Base-by-base conservation (phyloP, 2,329 filamentous ascomycete genomes). In the Sporothrix curviconia region DNA sequence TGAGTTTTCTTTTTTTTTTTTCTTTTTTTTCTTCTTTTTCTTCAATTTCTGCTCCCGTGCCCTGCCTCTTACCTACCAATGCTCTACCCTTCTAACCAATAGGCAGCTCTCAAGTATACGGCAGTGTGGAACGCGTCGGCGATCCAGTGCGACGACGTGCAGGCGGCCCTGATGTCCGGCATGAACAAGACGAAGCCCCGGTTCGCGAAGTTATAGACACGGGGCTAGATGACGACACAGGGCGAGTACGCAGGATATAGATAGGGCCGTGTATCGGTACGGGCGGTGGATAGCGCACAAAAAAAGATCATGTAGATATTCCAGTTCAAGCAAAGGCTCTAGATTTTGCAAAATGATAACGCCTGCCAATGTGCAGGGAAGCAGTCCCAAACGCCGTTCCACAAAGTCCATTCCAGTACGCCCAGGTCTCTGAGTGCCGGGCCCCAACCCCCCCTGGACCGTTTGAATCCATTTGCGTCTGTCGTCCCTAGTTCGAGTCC, bases 91-190 rank as follows among this genome's bases (percentile, higher is more conserved):
- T n/a, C n/a, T n/a, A n/a, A n/a, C n/a, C n/a, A n/a, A n/a, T n/a
- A 19, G 14, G 14, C 62, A 86, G 84, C 84, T 47, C 73, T 97
- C 69, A 82, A 83, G 58, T 96, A 96, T 71, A 95, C 92, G 4
- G 80, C 83, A 11, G 79, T 94, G 1, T 96, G 92, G 92, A 97
- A 97, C 68, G 81, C 84, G 64, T 87, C 84, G 2, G 88, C 89
- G 67, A 68, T 96, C 65, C 92, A 96, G 76, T 88, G 89, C 7
- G 76, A 78, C 54, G 92, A 97, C 76, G 80, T 96, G 43, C 74
- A 82, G 67, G 76, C 79, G 59, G 90, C 92, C 1, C 76, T 96
- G 69, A 68, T 88, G 68, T 89, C 88, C 39, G 88, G 87, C 8
- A 69, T 96, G 62, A 79, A 87, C 71, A 95, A 88, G 80, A 85